Percentiles rank a stretch among this genome's conserved stretches.
Evolutionary conservation across 352 stramenopile genomes (phyloP).

Genomic region (Phytophthora sp.): DNA sequence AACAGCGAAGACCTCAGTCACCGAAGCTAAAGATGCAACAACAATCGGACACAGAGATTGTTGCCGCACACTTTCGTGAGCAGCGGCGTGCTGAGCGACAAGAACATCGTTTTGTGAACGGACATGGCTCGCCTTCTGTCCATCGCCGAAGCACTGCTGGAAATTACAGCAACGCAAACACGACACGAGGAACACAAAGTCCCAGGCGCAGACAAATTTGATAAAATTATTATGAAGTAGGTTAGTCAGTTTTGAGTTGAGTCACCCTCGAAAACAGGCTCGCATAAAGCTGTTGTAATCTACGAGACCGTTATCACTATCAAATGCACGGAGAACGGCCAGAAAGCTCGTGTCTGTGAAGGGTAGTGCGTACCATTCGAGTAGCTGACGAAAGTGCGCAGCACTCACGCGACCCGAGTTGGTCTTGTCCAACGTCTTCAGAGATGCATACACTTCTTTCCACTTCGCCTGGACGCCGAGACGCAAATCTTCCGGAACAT

Average conservation of each 20-base stretch:
- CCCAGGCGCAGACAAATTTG: slow-evolving; percentile 14
- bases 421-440: slow-evolving; percentile 68
- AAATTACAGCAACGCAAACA: not conserved
- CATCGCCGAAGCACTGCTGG: slow-evolving; percentile 4
- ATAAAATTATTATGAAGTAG: slow-evolving; percentile 26
- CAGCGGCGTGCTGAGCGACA: slow-evolving; percentile 44
- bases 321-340: slow-evolving; percentile 65
- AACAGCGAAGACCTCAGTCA: not conserved
- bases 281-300: slow-evolving; percentile 85
- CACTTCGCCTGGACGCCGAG: slow-evolving; percentile 67
- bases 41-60: slow-evolving; percentile 31
- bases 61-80: slow-evolving; percentile 54
- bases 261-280: slow-evolving; percentile 46
- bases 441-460: slow-evolving; percentile 74
- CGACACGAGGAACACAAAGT: slow-evolving; percentile 2
- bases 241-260: not conserved
- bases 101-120: slow-evolving; percentile 39
- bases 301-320: slow-evolving; percentile 63
- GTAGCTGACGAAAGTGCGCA: slow-evolving; percentile 72
- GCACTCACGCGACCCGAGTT: slow-evolving; percentile 57
- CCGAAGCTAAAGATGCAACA: slow-evolving; percentile 11
- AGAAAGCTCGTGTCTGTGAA: slow-evolving; percentile 62
- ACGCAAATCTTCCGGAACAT: slow-evolving; percentile 52
- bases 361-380: slow-evolving; percentile 71
- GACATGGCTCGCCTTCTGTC: slow-evolving; percentile 14